These are phyloP conservation scores for Trichoderma asperelloides DNA, from an alignment of 495 filamentous ascomycete genomes.

Conservation along the genomic window DNA sequence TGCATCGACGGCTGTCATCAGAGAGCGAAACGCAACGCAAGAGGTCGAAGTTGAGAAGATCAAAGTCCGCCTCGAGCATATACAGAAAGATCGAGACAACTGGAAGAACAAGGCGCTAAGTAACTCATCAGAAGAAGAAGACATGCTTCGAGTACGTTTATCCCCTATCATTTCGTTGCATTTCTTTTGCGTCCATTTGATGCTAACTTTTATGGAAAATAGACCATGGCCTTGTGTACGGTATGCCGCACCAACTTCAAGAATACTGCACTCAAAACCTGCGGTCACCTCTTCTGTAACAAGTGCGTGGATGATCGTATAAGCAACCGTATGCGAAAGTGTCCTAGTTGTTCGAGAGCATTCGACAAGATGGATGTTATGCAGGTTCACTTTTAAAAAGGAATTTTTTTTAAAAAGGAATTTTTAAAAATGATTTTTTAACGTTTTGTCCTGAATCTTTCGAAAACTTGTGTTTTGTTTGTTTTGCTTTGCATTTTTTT, in stretches of 20 bases:
- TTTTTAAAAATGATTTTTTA: too few relatives aligned
- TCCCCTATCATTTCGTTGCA: not conserved
- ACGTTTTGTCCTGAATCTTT: not conserved
- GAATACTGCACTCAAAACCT: constrained; percentile 83
- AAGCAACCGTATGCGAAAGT: constrained; percentile 82
- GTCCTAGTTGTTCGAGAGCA: constrained; percentile 80
- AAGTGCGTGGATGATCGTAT: constrained; percentile 82
- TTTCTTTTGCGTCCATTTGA: too few relatives aligned
- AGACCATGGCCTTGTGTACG: constrained; percentile 83
- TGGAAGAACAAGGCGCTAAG: constrained; percentile 74
- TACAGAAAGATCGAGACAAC: constrained; percentile 66
- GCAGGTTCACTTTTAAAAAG: constrained; percentile 36
- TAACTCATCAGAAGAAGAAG: constrained; percentile 72
- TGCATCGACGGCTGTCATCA: constrained; percentile 45
- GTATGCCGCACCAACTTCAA: constrained; percentile 89
- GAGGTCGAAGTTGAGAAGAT: constrained; percentile 68
- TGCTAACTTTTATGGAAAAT: constrained; percentile 15
- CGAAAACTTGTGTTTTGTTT: not conserved
- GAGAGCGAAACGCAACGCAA: constrained; percentile 47
- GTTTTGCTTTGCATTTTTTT: not conserved
- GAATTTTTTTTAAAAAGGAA: not conserved
- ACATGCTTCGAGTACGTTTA: constrained; percentile 68
- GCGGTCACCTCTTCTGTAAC: constrained; percentile 93
- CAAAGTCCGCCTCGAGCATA: constrained; percentile 61
- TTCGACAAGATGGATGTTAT: constrained; percentile 87